Conservation (phyloP, 805 yeast species). For the Ogataea saltuana region DNA sequence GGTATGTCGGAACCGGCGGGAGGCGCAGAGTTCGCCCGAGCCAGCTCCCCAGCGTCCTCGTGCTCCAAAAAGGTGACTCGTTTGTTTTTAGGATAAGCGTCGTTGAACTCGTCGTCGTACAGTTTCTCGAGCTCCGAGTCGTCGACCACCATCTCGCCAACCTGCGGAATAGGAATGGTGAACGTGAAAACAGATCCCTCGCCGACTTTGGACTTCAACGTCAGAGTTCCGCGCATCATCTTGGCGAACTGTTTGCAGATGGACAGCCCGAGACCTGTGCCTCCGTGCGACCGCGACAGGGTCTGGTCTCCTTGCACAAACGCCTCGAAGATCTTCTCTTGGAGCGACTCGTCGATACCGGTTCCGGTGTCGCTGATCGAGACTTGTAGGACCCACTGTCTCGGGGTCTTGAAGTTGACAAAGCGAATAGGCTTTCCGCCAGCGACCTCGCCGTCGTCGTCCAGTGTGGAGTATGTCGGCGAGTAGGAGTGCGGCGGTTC, state of each 20-base stretch:
- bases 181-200: conserved; percentile 84
- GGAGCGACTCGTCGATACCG: conserved; percentile 83
- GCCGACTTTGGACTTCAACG: conserved; percentile 71
- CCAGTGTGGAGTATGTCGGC: conserved; percentile 11
- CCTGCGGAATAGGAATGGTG: conserved; percentile 72
- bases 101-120: conserved; percentile 70
- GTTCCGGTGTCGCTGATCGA: conserved; percentile 91
- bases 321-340: conserved; percentile 88
- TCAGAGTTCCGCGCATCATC: conserved; percentile 83
- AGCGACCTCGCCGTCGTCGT: conserved; percentile 25
- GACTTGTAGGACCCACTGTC: conserved; percentile 63
- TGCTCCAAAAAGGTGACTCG: conserved; percentile 44
- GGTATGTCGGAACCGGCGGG: neutral
- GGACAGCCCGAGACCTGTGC: conserved; percentile 89
- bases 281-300: conserved; percentile 86
- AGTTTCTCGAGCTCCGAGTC: conserved; percentile 37
- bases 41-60: conserved; percentile 5
- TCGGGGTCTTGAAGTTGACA: conserved; percentile 27
- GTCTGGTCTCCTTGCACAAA: conserved; percentile 98
- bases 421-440: conserved; percentile 19
- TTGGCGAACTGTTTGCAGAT: conserved; percentile 89
- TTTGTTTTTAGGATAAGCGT: conserved; percentile 50
- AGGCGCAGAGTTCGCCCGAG: neutral
- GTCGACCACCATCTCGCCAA: conserved; percentile 49
- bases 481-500: no score